These are phyloP conservation scores for Ustilaginoidea virens DNA, from an alignment of 2,329 filamentous ascomycete species.

Conservation along the genomic window DNA sequence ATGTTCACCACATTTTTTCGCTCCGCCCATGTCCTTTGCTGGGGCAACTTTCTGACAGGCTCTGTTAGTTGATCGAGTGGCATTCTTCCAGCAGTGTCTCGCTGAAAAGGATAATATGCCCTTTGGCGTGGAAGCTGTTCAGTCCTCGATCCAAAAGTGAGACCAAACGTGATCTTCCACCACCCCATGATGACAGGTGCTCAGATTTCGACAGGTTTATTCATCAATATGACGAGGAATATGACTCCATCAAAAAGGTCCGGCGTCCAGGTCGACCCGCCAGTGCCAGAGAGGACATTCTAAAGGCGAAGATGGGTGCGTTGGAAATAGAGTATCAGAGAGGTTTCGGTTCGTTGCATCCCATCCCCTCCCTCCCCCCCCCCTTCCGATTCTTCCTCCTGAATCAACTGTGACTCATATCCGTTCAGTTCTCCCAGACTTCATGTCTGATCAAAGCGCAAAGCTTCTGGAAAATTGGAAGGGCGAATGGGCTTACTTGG, in stretches of 20 bases:
- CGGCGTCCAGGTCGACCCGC: slow-evolving; percentile 68
- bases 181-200: no score
- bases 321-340: slow-evolving; percentile 69
- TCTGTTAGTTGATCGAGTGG: slow-evolving; percentile 19
- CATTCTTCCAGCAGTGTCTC: slow-evolving; percentile 55
- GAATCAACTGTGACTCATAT: slow-evolving; percentile 5
- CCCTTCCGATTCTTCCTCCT: not conserved
- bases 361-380: no score
- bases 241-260: slow-evolving; percentile 47
- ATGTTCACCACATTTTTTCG: not conserved
- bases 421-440: slow-evolving; percentile 51
- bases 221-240: slow-evolving; percentile 56
- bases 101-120: slow-evolving; percentile 30
- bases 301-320: slow-evolving; percentile 53
- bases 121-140: slow-evolving; percentile 39
- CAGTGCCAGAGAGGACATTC: slow-evolving; percentile 58
- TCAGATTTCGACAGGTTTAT: slow-evolving; percentile 37
- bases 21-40: no score
- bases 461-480: slow-evolving; percentile 59
- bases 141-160: slow-evolving; percentile 46
- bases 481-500: slow-evolving; percentile 68
- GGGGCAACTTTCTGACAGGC: not conserved
- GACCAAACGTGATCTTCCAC: slow-evolving; percentile 8
- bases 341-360: slow-evolving; percentile 53
- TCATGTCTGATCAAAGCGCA: slow-evolving; percentile 51